phyloP scores from a whole-genome alignment of 768 basidiomycete species.

The Mycena pura region DNA sequence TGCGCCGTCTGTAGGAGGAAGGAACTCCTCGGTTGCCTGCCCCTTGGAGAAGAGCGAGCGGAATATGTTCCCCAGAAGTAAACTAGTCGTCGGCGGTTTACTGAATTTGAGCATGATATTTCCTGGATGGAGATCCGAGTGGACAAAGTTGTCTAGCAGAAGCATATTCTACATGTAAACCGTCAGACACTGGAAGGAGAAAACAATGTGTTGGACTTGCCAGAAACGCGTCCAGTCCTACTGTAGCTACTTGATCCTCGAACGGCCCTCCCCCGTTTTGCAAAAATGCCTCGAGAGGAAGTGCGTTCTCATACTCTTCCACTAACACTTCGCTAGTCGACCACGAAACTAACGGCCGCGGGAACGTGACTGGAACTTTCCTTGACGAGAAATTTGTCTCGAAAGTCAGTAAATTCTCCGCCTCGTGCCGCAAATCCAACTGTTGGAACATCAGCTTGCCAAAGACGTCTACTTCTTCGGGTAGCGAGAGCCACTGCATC shows the following conservation, averaged over 20 bases:
- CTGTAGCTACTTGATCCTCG: conserved; percentile 87
- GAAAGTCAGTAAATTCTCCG: conserved; percentile 84
- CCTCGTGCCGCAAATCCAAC: conserved; percentile 89
- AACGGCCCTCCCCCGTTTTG: conserved; percentile 92
- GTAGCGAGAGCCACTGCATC: conserved; percentile 95
- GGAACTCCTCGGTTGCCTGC: conserved; percentile 30
- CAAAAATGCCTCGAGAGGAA: conserved; percentile 88
- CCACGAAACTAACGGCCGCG: conserved; percentile 82
- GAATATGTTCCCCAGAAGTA: conserved; percentile 68
- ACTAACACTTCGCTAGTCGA: conserved; percentile 84
- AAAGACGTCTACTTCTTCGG: conserved; percentile 94
- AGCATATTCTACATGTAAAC: conserved; percentile 84
- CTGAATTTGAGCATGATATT: conserved; percentile 99
- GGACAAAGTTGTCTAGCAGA: conserved; percentile 96
- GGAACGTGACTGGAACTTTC: conserved; percentile 86
- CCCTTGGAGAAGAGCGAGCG: conserved; percentile 52
- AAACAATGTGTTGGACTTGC: conserved; percentile 51
- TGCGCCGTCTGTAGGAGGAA: conserved; percentile 49
- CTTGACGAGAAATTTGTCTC: conserved; percentile 85
- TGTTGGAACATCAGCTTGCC: conserved; percentile 97
- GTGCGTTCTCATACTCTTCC: conserved; percentile 92
- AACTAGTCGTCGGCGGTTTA: conserved; percentile 76
- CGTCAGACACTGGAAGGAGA: conserved; percentile 4
- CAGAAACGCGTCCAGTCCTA: conserved; percentile 94
- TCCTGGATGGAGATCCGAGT: conserved; percentile 89